Conservation (phyloP, 805 yeast species). For the Sungouiozyma ichnusensis region DNA sequence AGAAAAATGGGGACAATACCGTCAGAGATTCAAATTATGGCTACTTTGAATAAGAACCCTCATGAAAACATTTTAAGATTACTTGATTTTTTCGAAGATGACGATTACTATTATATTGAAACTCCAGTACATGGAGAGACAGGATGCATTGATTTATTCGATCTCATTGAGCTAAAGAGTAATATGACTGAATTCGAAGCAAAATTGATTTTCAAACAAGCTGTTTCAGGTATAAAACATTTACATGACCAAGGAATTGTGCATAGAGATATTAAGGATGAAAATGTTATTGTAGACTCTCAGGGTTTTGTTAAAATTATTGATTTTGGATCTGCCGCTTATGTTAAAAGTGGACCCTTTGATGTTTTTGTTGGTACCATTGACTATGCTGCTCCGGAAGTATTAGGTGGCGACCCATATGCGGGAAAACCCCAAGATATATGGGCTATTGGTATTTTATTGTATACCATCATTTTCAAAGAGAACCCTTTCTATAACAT, state of each 20-base stretch:
- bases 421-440: slow-evolving; percentile 92
- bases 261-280: slow-evolving; percentile 93
- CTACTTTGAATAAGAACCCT: slow-evolving; percentile 61
- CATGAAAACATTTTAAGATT: slow-evolving; percentile 83
- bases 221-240: slow-evolving; percentile 69
- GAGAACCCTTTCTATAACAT: slow-evolving; percentile 94
- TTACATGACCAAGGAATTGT: slow-evolving; percentile 79
- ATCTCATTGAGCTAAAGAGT: slow-evolving; percentile 75
- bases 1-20: slow-evolving; percentile 87
- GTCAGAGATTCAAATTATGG: slow-evolving; percentile 90
- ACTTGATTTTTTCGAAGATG: slow-evolving; percentile 89
- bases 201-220: slow-evolving; percentile 65
- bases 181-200: slow-evolving; percentile 75
- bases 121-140: slow-evolving; percentile 83
- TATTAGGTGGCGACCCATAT: slow-evolving; percentile 76
- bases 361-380: slow-evolving; percentile 96
- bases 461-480: slow-evolving; percentile 82
- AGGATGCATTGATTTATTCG: slow-evolving; percentile 89
- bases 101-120: slow-evolving; percentile 78
- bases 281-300: slow-evolving; percentile 79
- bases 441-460: slow-evolving; percentile 90
- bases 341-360: slow-evolving; percentile 83
- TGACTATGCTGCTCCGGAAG: slow-evolving; percentile 97
- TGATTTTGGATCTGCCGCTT: slow-evolving; percentile 94
- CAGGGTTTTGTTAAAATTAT: slow-evolving; percentile 74